Percentiles rank a stretch among this genome's conserved stretches.
Conservation (phyloP, 441 rosid genomes). For the Erodium moschatum region DNA sequence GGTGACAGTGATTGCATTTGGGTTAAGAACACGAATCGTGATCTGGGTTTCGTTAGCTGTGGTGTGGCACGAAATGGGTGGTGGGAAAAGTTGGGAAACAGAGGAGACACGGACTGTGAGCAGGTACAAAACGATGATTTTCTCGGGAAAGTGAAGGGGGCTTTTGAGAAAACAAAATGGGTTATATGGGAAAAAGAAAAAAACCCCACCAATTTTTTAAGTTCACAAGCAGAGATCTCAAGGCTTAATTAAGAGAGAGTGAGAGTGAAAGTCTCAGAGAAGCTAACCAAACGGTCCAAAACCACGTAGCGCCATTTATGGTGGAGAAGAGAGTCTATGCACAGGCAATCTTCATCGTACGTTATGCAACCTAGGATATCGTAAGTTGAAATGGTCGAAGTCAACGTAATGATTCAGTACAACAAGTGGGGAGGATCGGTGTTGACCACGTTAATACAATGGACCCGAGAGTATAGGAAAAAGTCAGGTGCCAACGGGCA, state of each 20-base stretch:
- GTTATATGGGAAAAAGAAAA: too few relatives aligned
- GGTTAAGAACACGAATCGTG: neutral
- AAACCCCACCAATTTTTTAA: constrained; percentile 17
- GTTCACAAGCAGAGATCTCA: constrained; percentile 12
- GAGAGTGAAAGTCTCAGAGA: neutral
- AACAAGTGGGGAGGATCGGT: constrained; percentile 4
- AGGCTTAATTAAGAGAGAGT: neutral
- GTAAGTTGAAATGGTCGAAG: constrained; percentile 6
- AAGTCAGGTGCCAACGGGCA: neutral
- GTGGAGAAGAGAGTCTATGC: too few relatives aligned
- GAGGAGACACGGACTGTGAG: neutral
- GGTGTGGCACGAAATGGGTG: neutral
- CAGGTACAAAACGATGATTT: constrained; percentile 12
- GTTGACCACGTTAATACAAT: neutral
- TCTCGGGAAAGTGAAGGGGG: constrained; percentile 24
- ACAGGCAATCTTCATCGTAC: constrained; percentile 11
- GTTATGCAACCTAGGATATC: constrained; percentile 8
- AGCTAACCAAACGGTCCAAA: constrained; percentile 1
- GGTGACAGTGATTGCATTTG: neutral
- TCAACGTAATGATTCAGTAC: constrained; percentile 15
- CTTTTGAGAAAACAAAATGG: constrained; percentile 7
- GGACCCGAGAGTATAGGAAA: neutral
- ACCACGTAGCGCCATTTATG: neutral
- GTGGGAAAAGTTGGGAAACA: neutral
- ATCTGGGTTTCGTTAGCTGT: neutral